These are phyloP conservation scores for Ormosia semicastrata DNA, from an alignment of 306 rosid genomes.

Conservation along the genomic window DNA sequence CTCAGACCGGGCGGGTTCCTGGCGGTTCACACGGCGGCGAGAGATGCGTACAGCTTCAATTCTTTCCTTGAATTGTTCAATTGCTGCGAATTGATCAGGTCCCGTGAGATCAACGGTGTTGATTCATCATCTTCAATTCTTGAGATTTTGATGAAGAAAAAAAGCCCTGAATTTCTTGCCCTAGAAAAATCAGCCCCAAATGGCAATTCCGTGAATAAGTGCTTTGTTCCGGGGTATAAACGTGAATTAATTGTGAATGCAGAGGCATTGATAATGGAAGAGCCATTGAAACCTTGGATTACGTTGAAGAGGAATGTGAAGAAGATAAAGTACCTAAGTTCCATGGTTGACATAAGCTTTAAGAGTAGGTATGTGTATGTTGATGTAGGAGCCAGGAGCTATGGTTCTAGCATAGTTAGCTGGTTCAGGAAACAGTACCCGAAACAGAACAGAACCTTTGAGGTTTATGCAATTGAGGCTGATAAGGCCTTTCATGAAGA, in stretches of 20 bases:
- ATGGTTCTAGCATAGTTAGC: conserved; percentile 53
- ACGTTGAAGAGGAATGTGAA: conserved; percentile 41
- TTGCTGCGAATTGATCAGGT: conserved; percentile 43
- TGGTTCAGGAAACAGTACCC: conserved; percentile 69
- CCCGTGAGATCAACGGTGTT: conserved; percentile 41
- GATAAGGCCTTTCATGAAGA: conserved; percentile 53
- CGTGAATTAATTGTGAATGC: conserved; percentile 40
- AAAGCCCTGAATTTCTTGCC: not conserved
- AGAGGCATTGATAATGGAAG: conserved; percentile 40
- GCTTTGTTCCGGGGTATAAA: conserved; percentile 36
- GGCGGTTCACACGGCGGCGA: conserved; percentile 43
- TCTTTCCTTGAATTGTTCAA: conserved; percentile 55
- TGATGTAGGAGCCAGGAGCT: conserved; percentile 59
- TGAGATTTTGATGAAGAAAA: conserved; percentile 54
- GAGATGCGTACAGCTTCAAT: conserved; percentile 48
- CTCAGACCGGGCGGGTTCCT: conserved; percentile 51
- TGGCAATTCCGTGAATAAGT: conserved; percentile 18
- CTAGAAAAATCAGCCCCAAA: not conserved
- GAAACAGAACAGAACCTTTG: conserved; percentile 50
- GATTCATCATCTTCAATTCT: conserved; percentile 35
- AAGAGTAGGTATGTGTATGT: conserved; percentile 53
- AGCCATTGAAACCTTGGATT: conserved; percentile 57
- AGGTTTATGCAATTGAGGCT: conserved; percentile 60
- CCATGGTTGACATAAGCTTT: conserved; percentile 55
- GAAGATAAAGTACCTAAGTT: conserved; percentile 51